Evolutionary conservation across 2,329 filamentous ascomycete genomes (phyloP), one percentile per base, ranked within the genome.

Genomic region (Waltergamsia citrina): DNA sequence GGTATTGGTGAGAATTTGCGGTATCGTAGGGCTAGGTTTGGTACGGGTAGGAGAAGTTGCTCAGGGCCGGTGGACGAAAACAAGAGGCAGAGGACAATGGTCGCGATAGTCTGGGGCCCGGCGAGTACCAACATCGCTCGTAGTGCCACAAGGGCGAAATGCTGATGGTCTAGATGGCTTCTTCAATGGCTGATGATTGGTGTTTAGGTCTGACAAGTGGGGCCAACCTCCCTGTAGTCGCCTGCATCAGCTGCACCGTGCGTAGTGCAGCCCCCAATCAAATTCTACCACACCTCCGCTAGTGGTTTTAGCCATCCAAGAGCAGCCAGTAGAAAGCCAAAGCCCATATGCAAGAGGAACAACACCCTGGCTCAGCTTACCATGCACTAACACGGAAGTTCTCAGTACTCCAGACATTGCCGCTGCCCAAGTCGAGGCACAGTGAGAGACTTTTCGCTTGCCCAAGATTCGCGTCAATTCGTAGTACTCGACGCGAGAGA

Each of bases 41-140:
- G 9, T 12, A 19, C 21, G 34, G 31, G 29, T 22, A 22, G 31
- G 22, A 32, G 29, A 30, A 26, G 40, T 20, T 38, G 12, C 34
- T 30, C 27, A 35, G 34, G 33, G 33, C 33, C 32, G 28, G 7
- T 33, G 20, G 38, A 42, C 40, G 37, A 41, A 40, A 38, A 40
- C 40, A 38, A 32, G 27, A 28, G 30, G 26, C 40, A 38, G 20
- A 32, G 8, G 20, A 16, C 9, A 23, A 8, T 29, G 27, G 28
- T 30, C 15, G 17, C 20, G 28, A 20, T 30, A 17, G 7, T 30
- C 15, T 34, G 34, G 39, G 39, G 37, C 29, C 21, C 22, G 20
- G 31, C 23, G 33, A 38, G 24, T 39, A 43, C 39, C 37, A 38
- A 37, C 34, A 17, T 32, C 30, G 7, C n/a, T n/a, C n/a, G n/a